A percentile compares a stretch with the other conserved stretches of the same genome.
phyloP scores from a whole-genome alignment of 179 eudicot genomes.

The Patellifolia procumbens region DNA sequence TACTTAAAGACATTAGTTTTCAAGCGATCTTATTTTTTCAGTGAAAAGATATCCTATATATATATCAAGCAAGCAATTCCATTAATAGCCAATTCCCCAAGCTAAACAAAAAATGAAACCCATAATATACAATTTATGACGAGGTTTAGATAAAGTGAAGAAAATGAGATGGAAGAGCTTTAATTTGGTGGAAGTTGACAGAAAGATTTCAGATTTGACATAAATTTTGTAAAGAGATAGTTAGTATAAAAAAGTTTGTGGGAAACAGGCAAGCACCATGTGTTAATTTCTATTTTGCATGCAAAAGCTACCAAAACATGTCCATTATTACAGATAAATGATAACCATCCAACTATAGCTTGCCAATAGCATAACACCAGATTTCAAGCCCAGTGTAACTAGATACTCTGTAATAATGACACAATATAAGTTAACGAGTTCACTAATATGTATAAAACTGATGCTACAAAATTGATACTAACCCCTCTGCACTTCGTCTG shows the following conservation, averaged over 20 bases:
- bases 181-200: conserved; percentile 13
- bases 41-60: no score
- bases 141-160: conserved; percentile 13
- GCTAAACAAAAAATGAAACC: no score
- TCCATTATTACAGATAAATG: neutral
- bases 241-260: neutral
- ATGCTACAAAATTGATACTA: no score
- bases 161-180: conserved; percentile 1
- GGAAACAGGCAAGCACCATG: conserved; percentile 13
- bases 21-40: no score
- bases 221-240: conserved; percentile 2
- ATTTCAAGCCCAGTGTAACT: conserved; percentile 4
- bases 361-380: neutral
- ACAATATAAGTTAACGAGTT: neutral
- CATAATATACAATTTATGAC: no score
- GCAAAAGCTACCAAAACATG: neutral
- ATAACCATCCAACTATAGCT: neutral
- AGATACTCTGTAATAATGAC: neutral
- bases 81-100: neutral
- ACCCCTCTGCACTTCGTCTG: no score
- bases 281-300: conserved; percentile 7
- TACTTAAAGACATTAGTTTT: no score
- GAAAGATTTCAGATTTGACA: neutral
- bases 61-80: no score
- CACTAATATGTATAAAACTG: no score